Evolutionary conservation across 768 basidiomycete genomes (phyloP).

Genomic region (Tremella yokohamensis): DNA sequence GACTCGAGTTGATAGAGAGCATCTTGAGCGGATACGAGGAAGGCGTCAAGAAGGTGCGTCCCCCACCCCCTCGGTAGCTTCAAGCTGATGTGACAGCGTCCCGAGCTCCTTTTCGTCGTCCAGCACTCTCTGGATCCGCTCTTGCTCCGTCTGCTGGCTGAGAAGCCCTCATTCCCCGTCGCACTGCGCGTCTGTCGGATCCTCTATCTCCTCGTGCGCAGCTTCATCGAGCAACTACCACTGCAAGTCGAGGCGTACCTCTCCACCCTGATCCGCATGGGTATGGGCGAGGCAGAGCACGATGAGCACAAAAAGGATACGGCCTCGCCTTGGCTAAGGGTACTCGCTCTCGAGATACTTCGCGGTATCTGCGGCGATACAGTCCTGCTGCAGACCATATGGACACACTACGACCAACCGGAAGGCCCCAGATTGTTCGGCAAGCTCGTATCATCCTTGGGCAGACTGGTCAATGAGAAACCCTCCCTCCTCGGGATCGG

Average conservation of each 20-base stretch:
- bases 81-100: constrained; percentile 58
- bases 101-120: constrained; percentile 78
- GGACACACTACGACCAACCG: constrained; percentile 32
- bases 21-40: constrained; percentile 61
- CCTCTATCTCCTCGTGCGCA: constrained; percentile 86
- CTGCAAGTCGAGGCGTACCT: constrained; percentile 86
- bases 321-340: constrained; percentile 75
- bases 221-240: constrained; percentile 74
- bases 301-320: constrained; percentile 29
- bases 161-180: constrained; percentile 73
- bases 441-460: constrained; percentile 74
- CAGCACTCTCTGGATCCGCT: constrained; percentile 86
- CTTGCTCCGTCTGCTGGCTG: constrained; percentile 77
- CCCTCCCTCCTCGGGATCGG: constrained; percentile 74
- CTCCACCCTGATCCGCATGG: constrained; percentile 55
- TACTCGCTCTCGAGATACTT: constrained; percentile 87
- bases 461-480: constrained; percentile 82
- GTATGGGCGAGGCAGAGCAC: constrained; percentile 52
- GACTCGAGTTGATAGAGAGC: constrained; percentile 94
- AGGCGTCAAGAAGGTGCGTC: constrained; percentile 60
- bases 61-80: not conserved
- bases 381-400: constrained; percentile 34
- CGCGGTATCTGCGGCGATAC: constrained; percentile 56
- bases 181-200: constrained; percentile 88
- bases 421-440: constrained; percentile 45